A percentile compares a stretch with the other conserved stretches of the same genome.
Conservation (phyloP, 345 rosid species). For the Linum lewisii region DNA sequence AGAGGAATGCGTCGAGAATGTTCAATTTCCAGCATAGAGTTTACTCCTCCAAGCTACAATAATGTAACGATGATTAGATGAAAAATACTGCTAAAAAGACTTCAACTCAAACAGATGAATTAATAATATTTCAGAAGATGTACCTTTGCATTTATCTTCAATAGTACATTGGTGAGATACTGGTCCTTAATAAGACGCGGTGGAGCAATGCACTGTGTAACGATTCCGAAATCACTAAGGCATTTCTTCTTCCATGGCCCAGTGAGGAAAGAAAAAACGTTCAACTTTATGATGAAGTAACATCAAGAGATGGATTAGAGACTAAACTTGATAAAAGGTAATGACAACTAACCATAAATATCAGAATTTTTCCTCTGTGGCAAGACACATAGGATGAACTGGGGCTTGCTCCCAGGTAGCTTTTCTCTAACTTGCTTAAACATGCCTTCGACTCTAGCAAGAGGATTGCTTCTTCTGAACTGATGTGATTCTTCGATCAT, state of each 20-base stretch:
- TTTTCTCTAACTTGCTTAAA: slow-evolving; percentile 15
- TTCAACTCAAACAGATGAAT: not conserved
- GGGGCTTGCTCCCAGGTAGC: slow-evolving; percentile 13
- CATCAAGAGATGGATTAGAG: not conserved
- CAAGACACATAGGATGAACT: slow-evolving; percentile 16
- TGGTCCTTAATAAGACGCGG: slow-evolving; percentile 15
- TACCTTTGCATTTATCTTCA: slow-evolving; percentile 25
- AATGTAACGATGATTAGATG: not conserved
- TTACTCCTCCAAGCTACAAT: slow-evolving; percentile 21
- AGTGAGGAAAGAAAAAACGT: not conserved
- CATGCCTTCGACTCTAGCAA: slow-evolving; percentile 20
- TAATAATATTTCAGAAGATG: not conserved
- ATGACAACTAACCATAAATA: slow-evolving; percentile 18
- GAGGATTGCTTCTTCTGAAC: slow-evolving; percentile 15
- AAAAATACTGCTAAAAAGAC: not conserved
- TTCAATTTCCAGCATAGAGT: slow-evolving; percentile 18
- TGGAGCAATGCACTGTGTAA: slow-evolving; percentile 19
- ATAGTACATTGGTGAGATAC: slow-evolving; percentile 20
- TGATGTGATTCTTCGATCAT: slow-evolving; percentile 15
- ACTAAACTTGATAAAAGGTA: not conserved
- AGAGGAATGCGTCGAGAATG: slow-evolving; percentile 13
- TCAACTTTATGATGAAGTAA: not conserved
- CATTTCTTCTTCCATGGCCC: slow-evolving; percentile 24
- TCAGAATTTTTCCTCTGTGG: slow-evolving; percentile 19
- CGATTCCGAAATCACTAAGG: slow-evolving; percentile 21